Conservation (phyloP, 176 grass and related monocot genomes). For the Canna indica region DNA sequence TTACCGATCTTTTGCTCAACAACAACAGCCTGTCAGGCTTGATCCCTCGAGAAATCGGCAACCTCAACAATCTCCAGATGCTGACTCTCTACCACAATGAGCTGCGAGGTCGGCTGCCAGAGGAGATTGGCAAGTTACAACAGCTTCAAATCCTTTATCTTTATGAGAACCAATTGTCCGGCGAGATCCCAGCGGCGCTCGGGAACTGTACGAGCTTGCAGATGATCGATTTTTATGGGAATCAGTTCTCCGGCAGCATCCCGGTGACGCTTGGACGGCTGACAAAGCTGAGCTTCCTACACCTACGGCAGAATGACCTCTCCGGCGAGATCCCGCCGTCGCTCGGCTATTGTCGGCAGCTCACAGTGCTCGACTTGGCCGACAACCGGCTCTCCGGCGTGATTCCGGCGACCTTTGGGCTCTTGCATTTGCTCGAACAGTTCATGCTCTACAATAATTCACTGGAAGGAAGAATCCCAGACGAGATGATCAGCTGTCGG, state of each 20-base stretch:
- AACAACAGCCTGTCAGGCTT: conserved; percentile 74
- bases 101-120: conserved; percentile 43
- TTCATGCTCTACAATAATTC: conserved; percentile 98
- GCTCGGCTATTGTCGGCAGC: conserved; percentile 46
- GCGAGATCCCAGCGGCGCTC: conserved; percentile 60
- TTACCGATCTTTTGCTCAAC: conserved; percentile 73
- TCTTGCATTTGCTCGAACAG: conserved; percentile 53
- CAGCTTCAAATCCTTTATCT: conserved; percentile 57
- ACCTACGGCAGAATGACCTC: conserved; percentile 77
- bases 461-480: conserved; percentile 54
- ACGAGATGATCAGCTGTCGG: conserved; percentile 72
- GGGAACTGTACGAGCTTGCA: conserved; percentile 58
- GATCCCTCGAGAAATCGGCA: conserved; percentile 48
- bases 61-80: conserved; percentile 44
- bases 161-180: conserved; percentile 82
- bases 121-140: conserved; percentile 39
- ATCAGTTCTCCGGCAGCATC: conserved; percentile 62
- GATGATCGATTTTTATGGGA: conserved; percentile 81
- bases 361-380: conserved; percentile 60
- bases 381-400: conserved; percentile 61
- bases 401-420: conserved; percentile 52
- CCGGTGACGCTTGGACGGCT: conserved; percentile 54
- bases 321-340: conserved; percentile 49
- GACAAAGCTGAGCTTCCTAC: conserved; percentile 51
- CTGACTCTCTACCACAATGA: conserved; percentile 64